phyloP scores from a whole-genome alignment of 208 protist genomes.

The Trypanosoma brucei region DNA sequence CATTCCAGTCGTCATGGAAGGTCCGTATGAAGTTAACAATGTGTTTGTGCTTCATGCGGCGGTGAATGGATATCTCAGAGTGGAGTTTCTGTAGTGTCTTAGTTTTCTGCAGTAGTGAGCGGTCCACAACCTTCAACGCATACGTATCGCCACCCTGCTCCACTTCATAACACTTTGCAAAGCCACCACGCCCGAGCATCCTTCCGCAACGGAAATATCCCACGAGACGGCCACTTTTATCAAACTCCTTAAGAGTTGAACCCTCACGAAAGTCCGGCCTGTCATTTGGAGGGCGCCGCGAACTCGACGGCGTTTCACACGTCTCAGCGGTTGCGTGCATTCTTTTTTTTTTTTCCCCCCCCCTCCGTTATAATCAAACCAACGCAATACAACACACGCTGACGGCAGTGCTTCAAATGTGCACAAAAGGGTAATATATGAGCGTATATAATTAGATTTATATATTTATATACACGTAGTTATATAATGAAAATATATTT shows the following conservation, averaged over 20 bases:
- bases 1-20: constrained; percentile 96
- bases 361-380: no score
- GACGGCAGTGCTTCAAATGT: no score
- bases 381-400: no score
- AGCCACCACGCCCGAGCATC: constrained; percentile 92
- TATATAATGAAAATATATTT: no score
- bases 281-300: constrained; percentile 4
- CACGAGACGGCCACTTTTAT: constrained; percentile 30
- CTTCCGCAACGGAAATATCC: constrained; percentile 50
- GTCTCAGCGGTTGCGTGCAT: no score
- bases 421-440: no score
- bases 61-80: constrained; percentile 97
- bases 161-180: constrained; percentile 96
- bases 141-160: constrained; percentile 71
- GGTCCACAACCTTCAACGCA: constrained; percentile 94
- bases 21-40: constrained; percentile 96
- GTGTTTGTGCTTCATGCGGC: constrained; percentile 92
- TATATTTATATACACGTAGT: no score
- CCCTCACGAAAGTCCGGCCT: constrained; percentile 27
- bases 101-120: constrained; percentile 87
- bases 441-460: no score
- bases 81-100: constrained; percentile 94
- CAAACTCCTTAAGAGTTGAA: constrained; percentile 17
- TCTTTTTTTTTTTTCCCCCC: no score
- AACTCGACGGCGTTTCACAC: neutral